Evolutionary conservation across 2,329 filamentous ascomycete species (phyloP).

Genomic region (Alternaria arbusti): DNA sequence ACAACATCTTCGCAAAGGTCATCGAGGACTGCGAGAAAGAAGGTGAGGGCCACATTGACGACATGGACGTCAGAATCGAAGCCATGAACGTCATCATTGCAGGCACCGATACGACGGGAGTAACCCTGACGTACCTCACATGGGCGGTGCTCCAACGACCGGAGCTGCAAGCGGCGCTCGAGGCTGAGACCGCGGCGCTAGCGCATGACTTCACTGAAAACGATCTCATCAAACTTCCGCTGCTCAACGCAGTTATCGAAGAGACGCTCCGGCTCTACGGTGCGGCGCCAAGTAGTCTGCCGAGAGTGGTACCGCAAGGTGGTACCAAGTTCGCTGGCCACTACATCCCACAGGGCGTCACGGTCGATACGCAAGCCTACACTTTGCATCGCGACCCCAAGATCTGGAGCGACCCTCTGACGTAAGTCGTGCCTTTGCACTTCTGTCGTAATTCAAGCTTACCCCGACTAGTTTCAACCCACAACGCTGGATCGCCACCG

Average conservation of each 20-base stretch:
- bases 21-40: conserved; percentile 41
- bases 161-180: conserved; percentile 25
- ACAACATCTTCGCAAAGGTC: conserved; percentile 44
- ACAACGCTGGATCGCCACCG: conserved; percentile 37
- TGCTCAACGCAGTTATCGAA: conserved; percentile 49
- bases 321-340: conserved; percentile 44
- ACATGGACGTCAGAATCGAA: conserved; percentile 43
- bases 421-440: conserved; percentile 20
- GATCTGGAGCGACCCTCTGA: conserved; percentile 35
- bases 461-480: conserved; percentile 40
- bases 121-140: conserved; percentile 44
- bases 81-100: conserved; percentile 45
- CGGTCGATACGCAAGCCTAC: conserved; percentile 50
- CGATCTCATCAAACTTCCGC: conserved; percentile 41
- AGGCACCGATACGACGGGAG: conserved; percentile 45
- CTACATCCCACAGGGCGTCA: conserved; percentile 47
- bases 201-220: conserved; percentile 31
- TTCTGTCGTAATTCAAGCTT: neutral
- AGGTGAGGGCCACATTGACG: conserved; percentile 36
- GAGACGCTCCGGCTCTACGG: conserved; percentile 50
- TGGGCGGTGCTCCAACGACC: conserved; percentile 40
- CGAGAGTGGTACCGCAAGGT: conserved; percentile 46
- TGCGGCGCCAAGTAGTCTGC: conserved; percentile 45
- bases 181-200: conserved; percentile 29
- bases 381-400: conserved; percentile 48